Conservation (phyloP, 768 basidiomycete genomes). For the Pisolithus tinctorius region DNA sequence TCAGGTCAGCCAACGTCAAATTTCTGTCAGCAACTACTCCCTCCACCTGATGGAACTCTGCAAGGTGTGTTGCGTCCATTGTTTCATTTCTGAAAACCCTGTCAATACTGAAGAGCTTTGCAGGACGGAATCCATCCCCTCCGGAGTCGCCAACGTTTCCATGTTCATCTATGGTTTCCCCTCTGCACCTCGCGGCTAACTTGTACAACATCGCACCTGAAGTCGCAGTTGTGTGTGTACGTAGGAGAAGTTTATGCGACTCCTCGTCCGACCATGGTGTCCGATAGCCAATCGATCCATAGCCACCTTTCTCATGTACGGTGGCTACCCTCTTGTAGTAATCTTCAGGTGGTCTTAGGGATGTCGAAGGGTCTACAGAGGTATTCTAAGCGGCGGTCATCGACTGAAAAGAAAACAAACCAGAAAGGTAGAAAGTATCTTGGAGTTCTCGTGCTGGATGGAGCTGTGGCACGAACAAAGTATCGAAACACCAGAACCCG, state of each 20-base stretch:
- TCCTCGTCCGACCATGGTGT: slow-evolving; percentile 94
- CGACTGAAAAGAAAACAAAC: slow-evolving; percentile 30
- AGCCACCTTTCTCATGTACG: slow-evolving; percentile 82
- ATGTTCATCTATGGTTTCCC: slow-evolving; percentile 42
- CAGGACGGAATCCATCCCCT: slow-evolving; percentile 79
- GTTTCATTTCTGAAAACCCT: slow-evolving; percentile 98
- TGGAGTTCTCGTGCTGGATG: slow-evolving; percentile 97
- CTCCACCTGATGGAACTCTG: slow-evolving; percentile 99
- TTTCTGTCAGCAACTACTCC: slow-evolving; percentile 95
- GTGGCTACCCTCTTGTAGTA: slow-evolving; percentile 83
- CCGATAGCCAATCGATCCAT: slow-evolving; percentile 92
- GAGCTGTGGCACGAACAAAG: slow-evolving; percentile 96
- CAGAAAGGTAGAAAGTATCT: slow-evolving; percentile 98
- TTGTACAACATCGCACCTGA: slow-evolving; percentile 92
- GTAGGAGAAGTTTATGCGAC: slow-evolving; percentile 83
- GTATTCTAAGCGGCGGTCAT: not conserved
- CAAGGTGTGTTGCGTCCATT: slow-evolving; percentile 95
- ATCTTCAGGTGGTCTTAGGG: slow-evolving; percentile 67
- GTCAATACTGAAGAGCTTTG: slow-evolving; percentile 95
- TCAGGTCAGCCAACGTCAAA: slow-evolving; percentile 89
- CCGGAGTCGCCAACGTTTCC: slow-evolving; percentile 8
- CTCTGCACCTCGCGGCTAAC: slow-evolving; percentile 78
- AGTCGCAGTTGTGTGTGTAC: slow-evolving; percentile 96
- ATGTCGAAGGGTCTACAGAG: slow-evolving; percentile 65
- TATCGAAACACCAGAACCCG: slow-evolving; percentile 99